Evolutionary conservation across 106 monocot species (phyloP).

Genomic region (Agapanthus africanus): DNA sequence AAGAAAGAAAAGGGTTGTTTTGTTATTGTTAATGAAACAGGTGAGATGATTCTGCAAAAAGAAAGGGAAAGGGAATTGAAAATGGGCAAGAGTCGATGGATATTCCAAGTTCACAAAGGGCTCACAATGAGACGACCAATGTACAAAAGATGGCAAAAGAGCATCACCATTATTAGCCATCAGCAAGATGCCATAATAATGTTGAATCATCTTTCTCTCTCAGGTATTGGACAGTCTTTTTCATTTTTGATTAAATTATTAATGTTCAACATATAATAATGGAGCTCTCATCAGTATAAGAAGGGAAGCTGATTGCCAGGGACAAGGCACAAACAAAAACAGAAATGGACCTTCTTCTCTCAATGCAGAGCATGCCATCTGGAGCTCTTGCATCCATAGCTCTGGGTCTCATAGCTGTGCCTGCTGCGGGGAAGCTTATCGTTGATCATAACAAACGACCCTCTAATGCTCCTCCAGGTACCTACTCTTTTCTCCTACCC

Average conservation of each 20-base stretch:
- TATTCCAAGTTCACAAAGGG: too few species aligned
- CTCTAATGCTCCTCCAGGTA: conserved; percentile 7
- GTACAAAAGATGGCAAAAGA: not conserved
- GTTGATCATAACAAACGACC: not conserved
- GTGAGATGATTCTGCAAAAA: too few species aligned
- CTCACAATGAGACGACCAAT: not conserved
- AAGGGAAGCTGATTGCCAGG: not conserved
- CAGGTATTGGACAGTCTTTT: too few species aligned
- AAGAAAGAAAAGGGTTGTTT: too few species aligned
- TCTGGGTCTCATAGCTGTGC: conserved; percentile 11
- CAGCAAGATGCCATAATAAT: not conserved
- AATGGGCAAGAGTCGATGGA: too few species aligned
- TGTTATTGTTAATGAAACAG: too few species aligned
- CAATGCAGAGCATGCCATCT: conserved; percentile 8
- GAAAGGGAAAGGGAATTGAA: too few species aligned
- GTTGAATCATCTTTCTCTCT: not conserved
- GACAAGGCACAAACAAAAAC: not conserved
- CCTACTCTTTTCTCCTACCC: not conserved
- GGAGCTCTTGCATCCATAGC: conserved; percentile 8
- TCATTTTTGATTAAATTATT: too few species aligned
- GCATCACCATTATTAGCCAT: not conserved
- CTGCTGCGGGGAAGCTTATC: conserved; percentile 14
- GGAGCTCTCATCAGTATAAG: too few species aligned
- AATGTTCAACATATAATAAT: too few species aligned
- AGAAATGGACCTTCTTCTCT: conserved; percentile 10